These are phyloP conservation scores for Fagopyrum tataricum DNA, from an alignment of 148 eudicot genomes.

Conservation along the genomic window DNA sequence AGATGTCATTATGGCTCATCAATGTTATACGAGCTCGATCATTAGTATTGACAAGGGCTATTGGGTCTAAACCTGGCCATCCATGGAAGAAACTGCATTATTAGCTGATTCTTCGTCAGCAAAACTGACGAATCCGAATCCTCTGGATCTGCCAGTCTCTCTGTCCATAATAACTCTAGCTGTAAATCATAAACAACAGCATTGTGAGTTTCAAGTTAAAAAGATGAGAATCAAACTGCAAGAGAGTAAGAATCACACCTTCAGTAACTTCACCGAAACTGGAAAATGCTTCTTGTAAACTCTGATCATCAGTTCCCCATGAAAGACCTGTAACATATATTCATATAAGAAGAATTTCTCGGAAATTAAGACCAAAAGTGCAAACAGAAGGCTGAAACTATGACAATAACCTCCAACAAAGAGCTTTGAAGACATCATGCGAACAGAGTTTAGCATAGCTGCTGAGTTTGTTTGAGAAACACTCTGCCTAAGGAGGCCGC, in stretches of 20 bases:
- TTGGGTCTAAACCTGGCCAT: constrained; percentile 31
- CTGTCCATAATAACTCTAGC: constrained; percentile 40
- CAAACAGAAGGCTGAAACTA: neutral
- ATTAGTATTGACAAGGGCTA: neutral
- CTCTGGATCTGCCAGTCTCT: constrained; percentile 38
- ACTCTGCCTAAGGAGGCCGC: constrained; percentile 28
- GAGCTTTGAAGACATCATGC: constrained; percentile 49
- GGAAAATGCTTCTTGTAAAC: constrained; percentile 35
- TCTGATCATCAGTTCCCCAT: constrained; percentile 32
- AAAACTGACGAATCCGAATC: constrained; percentile 41
- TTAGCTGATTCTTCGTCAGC: constrained; percentile 30
- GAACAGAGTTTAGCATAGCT: constrained; percentile 28
- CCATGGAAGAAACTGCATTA: constrained; percentile 30
- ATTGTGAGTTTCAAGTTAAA: no score
- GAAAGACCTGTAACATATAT: constrained; percentile 22
- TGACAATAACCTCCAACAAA: constrained; percentile 46
- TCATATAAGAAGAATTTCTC: neutral
- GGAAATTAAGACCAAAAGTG: neutral
- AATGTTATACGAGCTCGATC: neutral
- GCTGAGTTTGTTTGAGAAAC: constrained; percentile 19
- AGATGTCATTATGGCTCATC: neutral
- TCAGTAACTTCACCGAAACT: constrained; percentile 44
- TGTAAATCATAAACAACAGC: constrained; percentile 13
- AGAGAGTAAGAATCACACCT: constrained; percentile 18
- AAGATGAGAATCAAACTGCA: neutral